Evolutionary conservation across 2,329 filamentous ascomycete species (phyloP), one percentile per base, ranked within the genome.

Genomic region (Calonectria multiphialidica): DNA sequence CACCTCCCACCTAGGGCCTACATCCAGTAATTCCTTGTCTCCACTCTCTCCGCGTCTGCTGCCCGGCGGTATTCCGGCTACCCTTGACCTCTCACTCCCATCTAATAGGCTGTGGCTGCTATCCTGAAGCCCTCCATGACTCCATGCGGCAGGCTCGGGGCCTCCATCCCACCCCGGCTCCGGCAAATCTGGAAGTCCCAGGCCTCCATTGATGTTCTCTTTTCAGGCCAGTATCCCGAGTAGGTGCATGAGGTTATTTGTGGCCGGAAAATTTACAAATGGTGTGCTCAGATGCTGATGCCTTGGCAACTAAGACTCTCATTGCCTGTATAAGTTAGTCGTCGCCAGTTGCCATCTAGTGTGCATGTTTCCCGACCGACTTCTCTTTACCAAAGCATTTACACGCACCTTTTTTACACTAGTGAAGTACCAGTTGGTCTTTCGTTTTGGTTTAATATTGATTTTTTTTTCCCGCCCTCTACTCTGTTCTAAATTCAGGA

Each of bases 281-380:
- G 67, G 55, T 65, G 50, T 66, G 40, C n/a, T 55, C 37, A 21
- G 55, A 61, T 55, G 50, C 53, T 15, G 67, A 37, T 63, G 45
- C 50, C 47, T 70, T 30, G 57, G 35, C 33, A n/a, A 30, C 49
- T 45, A 23, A 61, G n/a, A 61, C 61, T 62, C 49, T 53, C n/a
- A 49, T 65, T 69, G 35, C 68, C 65, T 47, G 73, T 73, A 74
- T 74, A 74, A 74, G 73, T 73, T 68, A 68, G 73, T 49, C 68
- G 44, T 59, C 67, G 49, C 68, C 68, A 63, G 66, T 53, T 49
- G 47, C 5, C 49, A 49, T 40, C 40, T 21, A 42, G 28, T 30
- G 55, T 53, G 44, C 55, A 35, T 44, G 13, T 66, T 66, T 71
- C 28, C 45, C 37, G n/a, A 68, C 65, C 63, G 44, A 28, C 63